These are phyloP conservation scores for Lipomyces kockii DNA, from an alignment of 805 yeast species.

Conservation along the genomic window DNA sequence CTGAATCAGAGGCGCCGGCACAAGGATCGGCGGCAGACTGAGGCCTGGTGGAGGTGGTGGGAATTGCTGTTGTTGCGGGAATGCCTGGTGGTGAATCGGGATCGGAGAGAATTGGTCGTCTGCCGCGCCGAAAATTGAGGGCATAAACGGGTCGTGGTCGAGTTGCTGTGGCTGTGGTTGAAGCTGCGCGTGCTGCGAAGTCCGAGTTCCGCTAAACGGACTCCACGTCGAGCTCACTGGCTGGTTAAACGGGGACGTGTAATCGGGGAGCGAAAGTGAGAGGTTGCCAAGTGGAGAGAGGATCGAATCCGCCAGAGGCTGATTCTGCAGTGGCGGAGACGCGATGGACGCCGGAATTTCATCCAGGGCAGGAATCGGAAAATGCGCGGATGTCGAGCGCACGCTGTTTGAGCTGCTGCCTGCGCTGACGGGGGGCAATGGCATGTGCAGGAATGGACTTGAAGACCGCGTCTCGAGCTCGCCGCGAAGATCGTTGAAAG, in stretches of 20 bases:
- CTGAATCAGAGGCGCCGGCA: constrained; percentile 24
- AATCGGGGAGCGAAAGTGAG: constrained; percentile 10
- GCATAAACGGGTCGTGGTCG: constrained; percentile 27
- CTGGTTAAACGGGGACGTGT: constrained; percentile 18
- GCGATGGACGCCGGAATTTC: background rate
- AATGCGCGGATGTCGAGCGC: constrained; percentile 14
- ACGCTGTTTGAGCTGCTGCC: background rate
- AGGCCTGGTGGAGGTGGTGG: constrained; percentile 28
- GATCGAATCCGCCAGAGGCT: constrained; percentile 11
- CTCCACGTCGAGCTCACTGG: constrained; percentile 16
- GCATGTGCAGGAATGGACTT: constrained; percentile 19
- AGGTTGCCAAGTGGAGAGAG: constrained; percentile 15
- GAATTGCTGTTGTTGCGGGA: constrained; percentile 21
- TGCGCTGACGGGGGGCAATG: background rate
- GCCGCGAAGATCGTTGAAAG: background rate
- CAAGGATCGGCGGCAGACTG: constrained; percentile 26
- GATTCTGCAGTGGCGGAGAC: constrained; percentile 2
- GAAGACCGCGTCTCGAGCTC: constrained; percentile 9
- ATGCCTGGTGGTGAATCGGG: constrained; percentile 25
- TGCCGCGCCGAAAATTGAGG: constrained; percentile 13
- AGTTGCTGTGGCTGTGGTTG: constrained; percentile 16
- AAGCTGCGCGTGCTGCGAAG: constrained; percentile 20
- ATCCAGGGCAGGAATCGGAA: constrained; percentile 6
- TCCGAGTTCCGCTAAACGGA: constrained; percentile 26
- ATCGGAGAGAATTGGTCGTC: constrained; percentile 2